Base-by-base conservation (phyloP, 257 asterid species). In the Anisodus tanguticus region DNA sequence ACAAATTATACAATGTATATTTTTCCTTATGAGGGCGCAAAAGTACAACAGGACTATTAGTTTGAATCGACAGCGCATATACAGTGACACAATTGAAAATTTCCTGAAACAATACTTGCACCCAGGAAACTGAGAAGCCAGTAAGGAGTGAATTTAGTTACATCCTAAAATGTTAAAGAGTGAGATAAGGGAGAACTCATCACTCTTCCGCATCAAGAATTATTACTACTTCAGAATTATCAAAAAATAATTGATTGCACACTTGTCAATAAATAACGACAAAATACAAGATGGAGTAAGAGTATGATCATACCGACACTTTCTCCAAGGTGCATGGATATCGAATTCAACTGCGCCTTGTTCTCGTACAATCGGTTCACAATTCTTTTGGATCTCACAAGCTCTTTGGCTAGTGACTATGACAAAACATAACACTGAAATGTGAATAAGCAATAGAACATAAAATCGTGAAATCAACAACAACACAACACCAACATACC, bases 301-400 rank as follows among this genome's bases (percentile, higher is more conserved):
- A 76, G 47, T 12, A 9, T n/a, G 84, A 81, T 79, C 89, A 51
- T 93, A 95, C 98, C 99, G 64, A 95, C 95, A 86, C 97, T 94
- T 91, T 95, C 99, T 85, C 99, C 99, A 31, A 95, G 95, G 89
- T 95, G 99, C 99, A 95, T 94, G 13, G 99, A 95, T 83, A 94
- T 89, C 6, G 98, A 95, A 84, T 94, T 95, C 93, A 95, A 85
- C 88, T 95, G 99, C 3, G 99, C 99, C 89, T 94, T 95, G 88
- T 95, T 95, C 85, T 95, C 98, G 17, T 94, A 88, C 66, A 95
- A 91, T 31, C 99, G 97, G 82, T 94, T 90, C 88, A 95, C 98
- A 37, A 97, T 91, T 82, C 86, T 92, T 84, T 90, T 94, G 10
- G 99, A 94, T 84, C 95, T 91, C 93, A 95, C 97, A 45, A 95